These are phyloP conservation scores for Paragyromitra xinjiangensis DNA, from an alignment of 495 filamentous ascomycete genomes.

Conservation along the genomic window DNA sequence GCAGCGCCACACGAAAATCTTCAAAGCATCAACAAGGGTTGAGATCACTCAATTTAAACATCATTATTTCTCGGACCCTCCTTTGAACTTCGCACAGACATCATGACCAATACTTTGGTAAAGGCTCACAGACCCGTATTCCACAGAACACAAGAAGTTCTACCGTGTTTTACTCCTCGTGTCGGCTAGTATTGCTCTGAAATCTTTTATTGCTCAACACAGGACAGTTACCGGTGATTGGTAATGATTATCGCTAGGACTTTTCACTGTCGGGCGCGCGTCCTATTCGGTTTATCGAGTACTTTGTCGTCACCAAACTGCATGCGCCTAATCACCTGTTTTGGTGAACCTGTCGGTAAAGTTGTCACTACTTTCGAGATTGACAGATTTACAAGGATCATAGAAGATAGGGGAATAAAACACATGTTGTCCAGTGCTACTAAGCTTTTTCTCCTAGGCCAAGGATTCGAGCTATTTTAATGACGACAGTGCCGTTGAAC, in stretches of 20 bases:
- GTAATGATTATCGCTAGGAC: slow-evolving; percentile 3
- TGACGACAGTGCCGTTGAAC: slow-evolving; percentile 26
- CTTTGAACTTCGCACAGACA: slow-evolving; percentile 5
- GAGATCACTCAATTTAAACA: slow-evolving; percentile 40
- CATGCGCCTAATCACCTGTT: slow-evolving; percentile 7
- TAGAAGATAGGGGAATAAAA: slow-evolving; percentile 21
- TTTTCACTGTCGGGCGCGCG: neutral
- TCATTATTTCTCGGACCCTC: slow-evolving; percentile 15
- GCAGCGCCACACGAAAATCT: slow-evolving; percentile 24
- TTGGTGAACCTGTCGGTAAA: slow-evolving; percentile 7
- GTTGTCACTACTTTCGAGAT: neutral
- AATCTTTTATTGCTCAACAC: slow-evolving; percentile 7
- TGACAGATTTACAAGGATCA: too few relatives aligned
- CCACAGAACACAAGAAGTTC: slow-evolving; percentile 15
- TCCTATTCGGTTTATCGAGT: neutral
- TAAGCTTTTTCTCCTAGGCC: slow-evolving; percentile 32
- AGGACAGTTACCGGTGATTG: slow-evolving; percentile 11
- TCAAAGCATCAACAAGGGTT: slow-evolving; percentile 16
- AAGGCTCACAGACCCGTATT: slow-evolving; percentile 2
- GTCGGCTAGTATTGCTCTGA: slow-evolving; percentile 20
- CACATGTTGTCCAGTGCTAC: neutral
- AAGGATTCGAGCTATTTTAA: slow-evolving; percentile 36
- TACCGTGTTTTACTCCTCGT: slow-evolving; percentile 37
- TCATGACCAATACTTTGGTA: neutral
- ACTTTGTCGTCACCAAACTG: neutral